Base-by-base conservation (phyloP, 306 rosid genomes). In the Betula pendula region DNA sequence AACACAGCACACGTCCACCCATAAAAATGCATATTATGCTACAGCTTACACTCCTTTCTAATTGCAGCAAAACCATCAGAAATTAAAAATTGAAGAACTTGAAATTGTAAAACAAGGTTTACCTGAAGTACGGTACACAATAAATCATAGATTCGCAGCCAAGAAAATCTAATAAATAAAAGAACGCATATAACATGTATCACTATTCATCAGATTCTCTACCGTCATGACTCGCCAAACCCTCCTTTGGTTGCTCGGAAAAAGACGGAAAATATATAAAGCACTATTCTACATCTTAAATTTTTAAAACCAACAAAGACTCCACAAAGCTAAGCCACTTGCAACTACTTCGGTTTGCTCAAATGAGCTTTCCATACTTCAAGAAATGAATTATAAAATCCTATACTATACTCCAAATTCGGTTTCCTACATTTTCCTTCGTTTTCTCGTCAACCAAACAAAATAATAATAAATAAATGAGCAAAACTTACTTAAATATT, bases 361-460 rank as follows among this genome's bases (percentile, higher is more conserved):
- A 4, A 65, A 24, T 58, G 35, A 33, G 0, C 12, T 27, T 74
- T 20, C 35, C 65, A 74, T 55, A 68, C 45, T 74, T 35, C 1
- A 33, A 27, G 40, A 3, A 50, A 38, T 33, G 22, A 7, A 52
- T 0, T 12, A 7, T 40, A 31, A 33, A 17, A 70, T 13, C 29
- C 40, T 19, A 33, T 9, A 45, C 1, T 38, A 3, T 2, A 25
- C 53, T 29, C 25, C 24, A 16, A 35, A 29, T 22, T 22, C 24
- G 16, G 3, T 31, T 11, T 14, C 43, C 5, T 31, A 8, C 33
- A 14, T 4, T 62, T 71, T 17, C 60, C 2, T 22, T 20, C 53
- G 10, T 25, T 79, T 84, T 76, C 80, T 38, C 70, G 53, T 27
- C 52, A 73, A 40, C 71, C 74, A 35, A 72, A 73, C 68, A 78